phyloP scores from a whole-genome alignment of 495 filamentous ascomycete species.

The Hypoxylon trugodes region DNA sequence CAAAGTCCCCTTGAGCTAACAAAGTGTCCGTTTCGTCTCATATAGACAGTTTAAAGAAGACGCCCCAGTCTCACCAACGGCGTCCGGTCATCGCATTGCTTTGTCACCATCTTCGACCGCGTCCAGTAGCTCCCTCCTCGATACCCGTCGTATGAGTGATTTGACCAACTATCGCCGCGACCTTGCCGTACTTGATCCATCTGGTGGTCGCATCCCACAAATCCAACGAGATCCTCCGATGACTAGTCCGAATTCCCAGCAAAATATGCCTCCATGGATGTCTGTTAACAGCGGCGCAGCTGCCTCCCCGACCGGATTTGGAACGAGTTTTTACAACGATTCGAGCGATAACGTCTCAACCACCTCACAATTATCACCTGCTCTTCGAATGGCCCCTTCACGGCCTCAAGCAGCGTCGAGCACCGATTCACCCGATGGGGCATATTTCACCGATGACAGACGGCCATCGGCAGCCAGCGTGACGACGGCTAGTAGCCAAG shows the following conservation, averaged over 20 bases:
- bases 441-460: slow-evolving; percentile 75
- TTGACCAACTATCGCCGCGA: slow-evolving; percentile 74
- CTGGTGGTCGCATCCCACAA: slow-evolving; percentile 60
- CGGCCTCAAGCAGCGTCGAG: slow-evolving; percentile 56
- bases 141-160: slow-evolving; percentile 60
- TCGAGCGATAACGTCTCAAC: slow-evolving; percentile 69
- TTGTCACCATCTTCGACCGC: slow-evolving; percentile 58
- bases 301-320: slow-evolving; percentile 41
- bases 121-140: slow-evolving; percentile 58
- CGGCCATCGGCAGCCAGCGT: slow-evolving; percentile 90
- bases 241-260: slow-evolving; percentile 55
- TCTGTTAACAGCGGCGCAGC: slow-evolving; percentile 45
- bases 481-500: slow-evolving; percentile 85
- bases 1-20: slow-evolving; percentile 38
- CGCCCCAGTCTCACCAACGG: slow-evolving; percentile 61
- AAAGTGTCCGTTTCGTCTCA: slow-evolving; percentile 14
- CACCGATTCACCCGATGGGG: slow-evolving; percentile 73
- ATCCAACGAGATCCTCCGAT: slow-evolving; percentile 63
- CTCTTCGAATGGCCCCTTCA: slow-evolving; percentile 70
- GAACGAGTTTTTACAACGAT: slow-evolving; percentile 69
- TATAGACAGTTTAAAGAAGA: slow-evolving; percentile 55
- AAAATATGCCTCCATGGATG: slow-evolving; percentile 59
- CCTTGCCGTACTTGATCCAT: slow-evolving; percentile 71
- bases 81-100: slow-evolving; percentile 52
- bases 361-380: slow-evolving; percentile 68